Evolutionary conservation across 306 rosid species (phyloP), one percentile per base, ranked within the genome.

Genomic region (Sindora glabra): DNA sequence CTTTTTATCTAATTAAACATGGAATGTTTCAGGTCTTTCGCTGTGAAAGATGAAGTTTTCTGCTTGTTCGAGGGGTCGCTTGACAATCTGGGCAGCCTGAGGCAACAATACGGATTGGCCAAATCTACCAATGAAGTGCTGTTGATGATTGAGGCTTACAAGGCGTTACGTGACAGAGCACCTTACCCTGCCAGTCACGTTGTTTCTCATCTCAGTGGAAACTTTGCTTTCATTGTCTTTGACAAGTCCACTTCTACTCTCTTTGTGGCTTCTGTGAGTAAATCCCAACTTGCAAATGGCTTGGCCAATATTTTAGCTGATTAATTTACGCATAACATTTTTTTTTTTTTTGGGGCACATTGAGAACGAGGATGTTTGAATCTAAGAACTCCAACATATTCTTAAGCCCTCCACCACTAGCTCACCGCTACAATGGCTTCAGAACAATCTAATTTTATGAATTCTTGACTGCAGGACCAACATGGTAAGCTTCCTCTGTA

Each of bases 161-260:
- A 92, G 81, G 95, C 98, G 2, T 80, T 92, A 19, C 96, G 98
- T 1, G 98, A 88, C 27, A 48, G 98, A 2, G 98, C 98, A 1
- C 98, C 98, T 0, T 92, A 85, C 66, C 98, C 98, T 62, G 59
- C 95, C 11, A 92, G 64, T 70, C 98, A 86, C 8, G 96, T 92
- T n/a, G 96, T 92, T 57, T 84, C 85, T 26, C 98, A 92, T 66
- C 92, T 92, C 19, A 76, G 65, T 19, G 98, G 98, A 4, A 73
- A 52, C 7, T 92, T 92, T 41, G 98, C 88, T 44, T 92, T 92
- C 78, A 62, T 92, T 1, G 84, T 92, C 26, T 92, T 76, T 48
- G 99, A 92, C 82, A 86, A 84, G 41, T 82, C 99, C 74, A 92
- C 96, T 69, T 83, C 94, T 10, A 78, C 86, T 59, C 56, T 92